Evolutionary conservation across 1,284 basidiomycete genomes (phyloP), one percentile per base, ranked within the genome.

Genomic region (Ganoderma multipileum): DNA sequence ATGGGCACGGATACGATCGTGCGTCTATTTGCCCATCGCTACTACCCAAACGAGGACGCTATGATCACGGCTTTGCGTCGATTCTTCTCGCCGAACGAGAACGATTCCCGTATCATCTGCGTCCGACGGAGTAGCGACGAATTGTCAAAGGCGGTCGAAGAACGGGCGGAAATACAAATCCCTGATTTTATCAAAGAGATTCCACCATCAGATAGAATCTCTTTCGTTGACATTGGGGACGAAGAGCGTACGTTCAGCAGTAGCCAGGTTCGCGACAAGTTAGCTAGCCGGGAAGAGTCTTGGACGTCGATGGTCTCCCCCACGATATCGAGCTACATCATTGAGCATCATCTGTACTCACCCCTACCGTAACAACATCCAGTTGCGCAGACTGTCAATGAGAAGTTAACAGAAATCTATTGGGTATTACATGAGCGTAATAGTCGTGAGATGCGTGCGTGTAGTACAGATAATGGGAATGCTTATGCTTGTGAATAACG

Each of bases 1-100:
- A 72, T 97, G 65, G 97, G 97, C 11, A 89, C 90, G 65, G 97
- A 99, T 77, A 99, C 97, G 0, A 85, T 99, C 38, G 87, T 91
- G 67, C 90, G 97, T 9, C 87, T 98, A 62, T 91, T 98, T 67
- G 87, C 91, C 18, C 87, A 90, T 0, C 88, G 88, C 47, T 99
- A 96, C 80, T 98, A 98, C 76, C 79, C 80, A 2, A 85, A 86
- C 59, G 81, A 83, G 28, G 76, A 79, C 2, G 78, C 73, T 6
- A 95, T 96, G 89, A 74, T 81, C 57, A 70, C 73, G 5, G 83
- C 87, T 9, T 83, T 96, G 28, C 78, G 76, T n/a, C 79, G 77
- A 16, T 93, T 96, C 80, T 87, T 97, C 61, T 84, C 87, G 2
- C 76, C 83, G 0, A 77, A 81, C 30, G 88, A 85, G 12, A 87